These are phyloP conservation scores for Nymphaea colorata DNA, from an alignment of 164 flowering plant genomes.

Conservation along the genomic window DNA sequence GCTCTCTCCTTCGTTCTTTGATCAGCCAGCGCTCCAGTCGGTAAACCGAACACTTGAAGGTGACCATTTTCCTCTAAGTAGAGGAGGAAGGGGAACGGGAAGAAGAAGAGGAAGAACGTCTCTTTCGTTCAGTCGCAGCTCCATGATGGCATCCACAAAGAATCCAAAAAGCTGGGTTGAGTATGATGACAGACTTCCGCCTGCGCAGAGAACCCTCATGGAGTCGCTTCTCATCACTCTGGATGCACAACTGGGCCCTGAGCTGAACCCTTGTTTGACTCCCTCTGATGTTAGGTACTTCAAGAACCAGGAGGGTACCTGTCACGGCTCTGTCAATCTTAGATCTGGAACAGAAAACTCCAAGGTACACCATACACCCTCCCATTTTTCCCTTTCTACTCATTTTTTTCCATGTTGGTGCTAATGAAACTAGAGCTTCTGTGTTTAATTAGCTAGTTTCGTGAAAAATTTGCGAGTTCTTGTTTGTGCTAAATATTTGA, in stretches of 20 bases:
- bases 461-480: neutral
- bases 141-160: no score
- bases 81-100: no score
- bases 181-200: neutral
- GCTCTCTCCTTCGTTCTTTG: no score
- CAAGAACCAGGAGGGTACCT: constrained; percentile 26
- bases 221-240: constrained; percentile 38
- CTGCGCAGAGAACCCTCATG: constrained; percentile 24
- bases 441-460: neutral
- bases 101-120: no score
- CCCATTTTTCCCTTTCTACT: neutral
- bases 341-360: constrained; percentile 39
- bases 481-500: no score
- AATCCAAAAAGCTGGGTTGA: neutral
- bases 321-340: constrained; percentile 48
- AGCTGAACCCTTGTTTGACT: constrained; percentile 47
- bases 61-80: no score
- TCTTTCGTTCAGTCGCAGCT: no score
- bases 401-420: neutral
- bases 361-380: constrained; percentile 15
- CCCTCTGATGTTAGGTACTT: constrained; percentile 49
- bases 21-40: no score
- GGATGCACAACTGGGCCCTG: constrained; percentile 35
- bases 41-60: no score
- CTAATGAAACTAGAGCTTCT: neutral